A percentile compares a stretch with the other conserved stretches of the same genome.
Conservation (phyloP, 306 rosid species). For the Ammopiptanthus mongolicus region DNA sequence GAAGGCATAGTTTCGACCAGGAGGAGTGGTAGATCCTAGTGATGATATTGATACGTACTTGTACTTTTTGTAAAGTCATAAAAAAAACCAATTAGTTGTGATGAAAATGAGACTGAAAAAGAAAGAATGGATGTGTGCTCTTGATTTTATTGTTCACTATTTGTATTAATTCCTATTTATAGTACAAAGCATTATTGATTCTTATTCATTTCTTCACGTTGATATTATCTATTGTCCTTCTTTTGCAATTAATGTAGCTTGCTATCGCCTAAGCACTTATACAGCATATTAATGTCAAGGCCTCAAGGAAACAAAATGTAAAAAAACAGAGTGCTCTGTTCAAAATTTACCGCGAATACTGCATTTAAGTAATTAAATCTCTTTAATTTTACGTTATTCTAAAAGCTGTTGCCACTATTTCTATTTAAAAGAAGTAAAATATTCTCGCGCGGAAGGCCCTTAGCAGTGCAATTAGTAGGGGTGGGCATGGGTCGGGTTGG, state of each 20-base stretch:
- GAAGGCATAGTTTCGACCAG: slow-evolving; percentile 48
- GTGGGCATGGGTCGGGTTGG: too few species aligned
- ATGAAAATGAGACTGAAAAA: not conserved
- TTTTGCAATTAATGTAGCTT: slow-evolving; percentile 2
- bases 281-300: not conserved
- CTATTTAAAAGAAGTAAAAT: too few species aligned
- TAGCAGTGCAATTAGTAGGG: too few species aligned
- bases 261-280: not conserved
- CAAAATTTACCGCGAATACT: not conserved
- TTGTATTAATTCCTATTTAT: not conserved
- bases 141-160: not conserved
- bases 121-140: not conserved
- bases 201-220: not conserved
- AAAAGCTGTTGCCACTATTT: too few species aligned
- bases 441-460: too few species aligned
- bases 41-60: not conserved
- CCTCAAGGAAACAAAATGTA: not conserved
- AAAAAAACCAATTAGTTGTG: not conserved
- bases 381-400: too few species aligned
- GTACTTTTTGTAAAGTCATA: slow-evolving; percentile 5
- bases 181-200: not conserved
- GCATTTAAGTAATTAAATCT: too few species aligned
- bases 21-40: not conserved
- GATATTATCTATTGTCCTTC: not conserved
- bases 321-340: not conserved